These are phyloP conservation scores for Auricularia sp. DNA, from an alignment of 768 basidiomycete genomes.

Conservation along the genomic window DNA sequence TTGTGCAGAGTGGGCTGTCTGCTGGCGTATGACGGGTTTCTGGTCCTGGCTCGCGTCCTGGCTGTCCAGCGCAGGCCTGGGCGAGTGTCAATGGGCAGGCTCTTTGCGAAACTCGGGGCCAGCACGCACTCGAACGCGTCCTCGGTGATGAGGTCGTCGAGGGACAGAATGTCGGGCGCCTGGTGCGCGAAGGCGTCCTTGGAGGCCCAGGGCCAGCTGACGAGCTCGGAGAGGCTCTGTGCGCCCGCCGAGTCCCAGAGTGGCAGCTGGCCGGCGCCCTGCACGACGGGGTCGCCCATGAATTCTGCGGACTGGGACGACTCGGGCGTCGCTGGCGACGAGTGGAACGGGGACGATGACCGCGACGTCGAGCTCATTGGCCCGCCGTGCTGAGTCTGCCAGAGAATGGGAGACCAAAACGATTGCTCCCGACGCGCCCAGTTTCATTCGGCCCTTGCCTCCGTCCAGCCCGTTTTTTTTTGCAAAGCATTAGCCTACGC, in stretches of 20 bases:
- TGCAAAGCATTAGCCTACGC: too few relatives aligned
- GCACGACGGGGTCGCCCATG: background rate
- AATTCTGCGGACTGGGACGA: background rate
- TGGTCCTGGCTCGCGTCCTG: constrained; percentile 24
- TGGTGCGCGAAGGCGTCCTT: constrained; percentile 1
- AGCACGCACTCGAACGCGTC: constrained; percentile 57
- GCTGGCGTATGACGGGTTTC: constrained; percentile 14
- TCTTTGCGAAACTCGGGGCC: constrained; percentile 9
- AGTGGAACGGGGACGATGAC: constrained; percentile 1
- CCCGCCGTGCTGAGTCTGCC: background rate
- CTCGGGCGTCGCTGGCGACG: background rate
- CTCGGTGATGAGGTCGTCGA: constrained; percentile 67
- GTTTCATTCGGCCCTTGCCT: too few relatives aligned
- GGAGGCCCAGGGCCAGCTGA: background rate
- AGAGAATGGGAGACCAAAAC: background rate
- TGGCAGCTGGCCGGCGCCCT: background rate
- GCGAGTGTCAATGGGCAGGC: constrained; percentile 13
- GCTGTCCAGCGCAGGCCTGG: constrained; percentile 21
- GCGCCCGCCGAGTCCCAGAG: background rate
- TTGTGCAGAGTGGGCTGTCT: constrained; percentile 3
- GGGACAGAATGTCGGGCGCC: constrained; percentile 37
- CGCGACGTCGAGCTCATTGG: constrained; percentile 2
- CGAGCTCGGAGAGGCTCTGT: background rate
- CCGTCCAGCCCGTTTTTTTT: too few relatives aligned
- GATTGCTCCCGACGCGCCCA: background rate